A percentile compares a stretch with the other conserved stretches of the same genome.
These are phyloP conservation scores for Neurospora sp. DNA, from an alignment of 495 filamentous ascomycete species.

Conservation along the genomic window DNA sequence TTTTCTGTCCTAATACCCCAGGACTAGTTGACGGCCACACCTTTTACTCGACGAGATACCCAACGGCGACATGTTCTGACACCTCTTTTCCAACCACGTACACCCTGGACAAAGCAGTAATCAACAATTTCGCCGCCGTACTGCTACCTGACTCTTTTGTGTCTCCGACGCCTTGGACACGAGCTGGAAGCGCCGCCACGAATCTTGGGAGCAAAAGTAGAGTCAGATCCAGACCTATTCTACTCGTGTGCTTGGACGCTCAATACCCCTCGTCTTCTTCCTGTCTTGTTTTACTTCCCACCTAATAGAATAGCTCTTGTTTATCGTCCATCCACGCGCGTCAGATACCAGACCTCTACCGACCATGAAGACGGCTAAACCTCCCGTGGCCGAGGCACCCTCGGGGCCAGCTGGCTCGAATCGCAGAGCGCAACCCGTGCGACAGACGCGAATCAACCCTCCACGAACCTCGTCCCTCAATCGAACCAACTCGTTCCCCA, in stretches of 20 bases:
- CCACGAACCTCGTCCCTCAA: slow-evolving; percentile 36
- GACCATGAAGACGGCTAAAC: slow-evolving; percentile 44
- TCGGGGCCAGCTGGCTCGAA: slow-evolving; percentile 33
- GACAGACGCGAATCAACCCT: slow-evolving; percentile 47
- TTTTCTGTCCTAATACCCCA: not conserved
- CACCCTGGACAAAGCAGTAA: not conserved
- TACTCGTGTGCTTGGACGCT: not conserved
- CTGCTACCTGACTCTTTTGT: not conserved
- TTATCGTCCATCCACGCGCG: not conserved
- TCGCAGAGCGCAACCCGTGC: slow-evolving; percentile 49
- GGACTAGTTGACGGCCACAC: not conserved
- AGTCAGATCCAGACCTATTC: not conserved
- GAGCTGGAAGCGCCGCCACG: not conserved
- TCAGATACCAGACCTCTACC: not conserved
- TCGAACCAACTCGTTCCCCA: slow-evolving; percentile 34
- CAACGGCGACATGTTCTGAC: not conserved
- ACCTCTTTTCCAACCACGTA: not conserved
- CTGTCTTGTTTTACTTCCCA: not conserved
- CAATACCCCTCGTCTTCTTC: not conserved
- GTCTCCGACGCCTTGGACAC: not conserved
- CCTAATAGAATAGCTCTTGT: not conserved
- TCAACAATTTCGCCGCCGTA: not conserved
- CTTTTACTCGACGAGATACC: not conserved
- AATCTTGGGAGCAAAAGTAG: not conserved
- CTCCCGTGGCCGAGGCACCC: slow-evolving; percentile 15